Base-by-base conservation (phyloP, 257 asterid species). In the Ilex aquifolium region DNA sequence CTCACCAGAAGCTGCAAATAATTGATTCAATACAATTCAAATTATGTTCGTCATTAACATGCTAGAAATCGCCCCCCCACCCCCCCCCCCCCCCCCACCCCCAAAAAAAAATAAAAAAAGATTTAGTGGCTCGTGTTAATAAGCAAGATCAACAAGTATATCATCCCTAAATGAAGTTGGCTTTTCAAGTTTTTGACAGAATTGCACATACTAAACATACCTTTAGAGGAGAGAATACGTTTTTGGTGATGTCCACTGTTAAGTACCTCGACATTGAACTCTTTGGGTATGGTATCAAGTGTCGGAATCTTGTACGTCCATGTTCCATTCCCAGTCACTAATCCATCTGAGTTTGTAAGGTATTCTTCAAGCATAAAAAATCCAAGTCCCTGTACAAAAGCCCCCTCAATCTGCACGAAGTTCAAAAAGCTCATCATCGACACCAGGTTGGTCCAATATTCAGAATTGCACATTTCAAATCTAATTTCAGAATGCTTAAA, bases 281-380 rank as follows among this genome's bases (percentile, higher is more conserved):
- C 74, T 69, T 60, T 66, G 1, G 95, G 95, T 58, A 90, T 83
- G 48, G 88, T 85, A 66, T 90, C 95, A 6, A 90, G 61, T 12
- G 92, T 80, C 4, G 97, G 97, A 79, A 90, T 85, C 79, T 85
- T 83, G 76, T 87, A 87, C 0, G 81, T 83, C 97, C 97, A 87
- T 39, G 91, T 85, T 56, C 95, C 72, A 70, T 90, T 82, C 6
- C 82, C 59, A 46, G 74, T 61, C 66, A 77, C 68, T 60, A 76
- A 54, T 69, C 95, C 97, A 17, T 90, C 80, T 10, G 65, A 36
- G 51, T 90, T 78, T 3, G 70, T 74, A 29, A 70, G 67, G 77
- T 82, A 90, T 66, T 90, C 97, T 85, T 90, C 95, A 13, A 67
- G 83, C 95, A 87, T 87, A 76, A 90, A 87, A 70, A 90, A 85